Base-by-base conservation (phyloP, 2,329 filamentous ascomycete species). In the Ophiosphaerella herpotricha region DNA sequence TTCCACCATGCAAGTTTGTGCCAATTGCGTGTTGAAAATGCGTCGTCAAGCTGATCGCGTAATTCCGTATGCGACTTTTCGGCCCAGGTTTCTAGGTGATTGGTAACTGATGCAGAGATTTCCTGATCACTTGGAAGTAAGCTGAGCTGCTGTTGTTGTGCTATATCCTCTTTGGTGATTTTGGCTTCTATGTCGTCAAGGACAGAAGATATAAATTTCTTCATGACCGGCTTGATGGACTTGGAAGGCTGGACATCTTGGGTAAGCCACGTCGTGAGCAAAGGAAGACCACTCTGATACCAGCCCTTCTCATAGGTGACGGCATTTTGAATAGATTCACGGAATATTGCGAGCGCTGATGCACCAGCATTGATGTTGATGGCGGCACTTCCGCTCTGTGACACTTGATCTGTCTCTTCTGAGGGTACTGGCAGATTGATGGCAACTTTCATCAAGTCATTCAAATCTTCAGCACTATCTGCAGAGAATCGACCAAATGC, bases 1-100 rank as follows among this genome's bases (percentile, higher is more conserved):
- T 96, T 96, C 88, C 91, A 97, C 92, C 93, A 97, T 13, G 86
- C 82, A 4, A 96, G 78, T 55, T 89, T 87, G 23, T 85, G 83
- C 93, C 93, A 97, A 34, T 85, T 80, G 14, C 77, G 80, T n/a
- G 89, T 85, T 0, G 82, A 78, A 61, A 97, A 93, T 0, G 90
- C 91, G 38, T 84, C 76, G 57, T 93, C 88, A 2, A 97, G 83
- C 60, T 91, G 83, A 43, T 88, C 82, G 55, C 91, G 89, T 7
- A 97, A 81, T 72, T 97, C 93, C 1, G 85, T 82, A 68, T 97
- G 93, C 0, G 90, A 90, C 18, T 79, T 78, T 63, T 93, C 86
- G 0, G 91, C 86, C 91, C 92, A 97, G 3, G 76, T 72, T 0
- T 84, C 78, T 0, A 96, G 82, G 1, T 80, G 80, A 2, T 72